Percentiles rank a stretch among this genome's conserved stretches.
phyloP scores from a whole-genome alignment of 2,329 filamentous ascomycete genomes.

The Escovopsis sp. region DNA sequence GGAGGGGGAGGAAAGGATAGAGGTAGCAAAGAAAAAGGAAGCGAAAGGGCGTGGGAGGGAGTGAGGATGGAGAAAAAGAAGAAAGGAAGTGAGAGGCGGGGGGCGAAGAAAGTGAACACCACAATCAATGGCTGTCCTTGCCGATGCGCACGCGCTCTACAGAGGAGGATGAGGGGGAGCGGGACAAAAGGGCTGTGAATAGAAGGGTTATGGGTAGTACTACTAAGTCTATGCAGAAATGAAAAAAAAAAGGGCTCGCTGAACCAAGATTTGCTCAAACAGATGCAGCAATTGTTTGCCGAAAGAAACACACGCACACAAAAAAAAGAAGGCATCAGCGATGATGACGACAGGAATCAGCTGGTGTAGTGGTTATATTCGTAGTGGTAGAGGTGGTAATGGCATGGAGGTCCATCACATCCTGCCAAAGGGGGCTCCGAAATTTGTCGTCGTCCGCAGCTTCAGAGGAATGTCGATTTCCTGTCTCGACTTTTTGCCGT shows the following conservation, averaged over 20 bases:
- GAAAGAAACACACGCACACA: too few relatives aligned
- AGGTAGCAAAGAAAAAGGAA: not conserved
- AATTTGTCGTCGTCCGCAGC: conserved; percentile 29
- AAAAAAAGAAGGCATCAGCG: not conserved
- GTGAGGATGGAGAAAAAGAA: not conserved
- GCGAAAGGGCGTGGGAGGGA: not conserved
- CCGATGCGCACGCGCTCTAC: too few relatives aligned
- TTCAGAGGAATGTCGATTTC: conserved; percentile 29
- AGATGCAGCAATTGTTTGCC: too few relatives aligned
- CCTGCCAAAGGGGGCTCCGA: conserved; percentile 29
- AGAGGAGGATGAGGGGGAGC: too few relatives aligned
- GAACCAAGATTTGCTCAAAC: too few relatives aligned
- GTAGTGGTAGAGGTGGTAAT: not conserved
- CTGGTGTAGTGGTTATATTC: not conserved
- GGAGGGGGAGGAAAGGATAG: too few relatives aligned
- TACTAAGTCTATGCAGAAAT: too few relatives aligned
- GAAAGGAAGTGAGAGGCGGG: not conserved
- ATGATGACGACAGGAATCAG: not conserved
- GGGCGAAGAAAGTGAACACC: not conserved
- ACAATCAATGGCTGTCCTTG: too few relatives aligned
- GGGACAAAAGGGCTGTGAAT: too few relatives aligned
- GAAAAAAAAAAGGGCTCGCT: too few relatives aligned
- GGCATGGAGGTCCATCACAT: conserved; percentile 4
- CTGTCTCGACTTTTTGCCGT: conserved; percentile 12
- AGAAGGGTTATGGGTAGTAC: too few relatives aligned